phyloP scores from a whole-genome alignment of 2,329 filamentous ascomycete genomes.

The Fusarium sp. region DNA sequence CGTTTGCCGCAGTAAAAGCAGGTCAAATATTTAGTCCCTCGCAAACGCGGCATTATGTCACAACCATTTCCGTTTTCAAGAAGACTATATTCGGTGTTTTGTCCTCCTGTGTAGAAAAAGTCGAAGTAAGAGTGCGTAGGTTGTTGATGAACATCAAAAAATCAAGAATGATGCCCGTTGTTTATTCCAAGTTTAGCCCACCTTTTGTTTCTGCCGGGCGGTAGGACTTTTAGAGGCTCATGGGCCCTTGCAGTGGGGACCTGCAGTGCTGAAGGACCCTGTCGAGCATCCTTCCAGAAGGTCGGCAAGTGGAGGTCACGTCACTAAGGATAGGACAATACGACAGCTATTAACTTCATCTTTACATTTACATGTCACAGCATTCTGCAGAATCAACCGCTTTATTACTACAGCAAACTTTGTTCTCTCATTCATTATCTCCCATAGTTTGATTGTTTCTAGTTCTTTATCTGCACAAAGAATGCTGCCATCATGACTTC shows the following conservation, averaged over 20 bases:
- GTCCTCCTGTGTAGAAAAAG: background rate
- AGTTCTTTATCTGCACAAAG: background rate
- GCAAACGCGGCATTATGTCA: constrained; percentile 59
- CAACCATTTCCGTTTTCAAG: constrained; percentile 18
- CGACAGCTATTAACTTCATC: constrained; percentile 2
- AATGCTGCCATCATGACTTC: constrained; percentile 50
- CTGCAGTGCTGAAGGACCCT: constrained; percentile 23
- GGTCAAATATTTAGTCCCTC: constrained; percentile 62
- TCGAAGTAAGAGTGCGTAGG: constrained; percentile 2
- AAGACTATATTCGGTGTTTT: background rate
- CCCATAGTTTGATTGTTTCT: fast-evolving
- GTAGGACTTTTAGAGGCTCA: constrained; percentile 42
- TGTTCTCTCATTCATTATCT: background rate
- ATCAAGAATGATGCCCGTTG: constrained; percentile 23
- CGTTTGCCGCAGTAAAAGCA: constrained; percentile 89
- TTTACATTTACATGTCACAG: constrained; percentile 19
- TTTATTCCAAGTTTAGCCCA: constrained; percentile 38
- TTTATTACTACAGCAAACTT: background rate
- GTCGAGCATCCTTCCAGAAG: constrained; percentile 34
- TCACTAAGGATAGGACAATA: constrained; percentile 14
- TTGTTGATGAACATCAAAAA: constrained; percentile 32
- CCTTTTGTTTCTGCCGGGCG: constrained; percentile 55
- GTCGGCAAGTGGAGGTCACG: constrained; percentile 28
- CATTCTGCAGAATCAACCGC: background rate
- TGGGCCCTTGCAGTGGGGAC: constrained; percentile 26